A percentile compares a stretch with the other conserved stretches of the same genome.
These are phyloP conservation scores for Lachnellula suecica DNA, from an alignment of 2,329 filamentous ascomycete genomes.

Conservation along the genomic window DNA sequence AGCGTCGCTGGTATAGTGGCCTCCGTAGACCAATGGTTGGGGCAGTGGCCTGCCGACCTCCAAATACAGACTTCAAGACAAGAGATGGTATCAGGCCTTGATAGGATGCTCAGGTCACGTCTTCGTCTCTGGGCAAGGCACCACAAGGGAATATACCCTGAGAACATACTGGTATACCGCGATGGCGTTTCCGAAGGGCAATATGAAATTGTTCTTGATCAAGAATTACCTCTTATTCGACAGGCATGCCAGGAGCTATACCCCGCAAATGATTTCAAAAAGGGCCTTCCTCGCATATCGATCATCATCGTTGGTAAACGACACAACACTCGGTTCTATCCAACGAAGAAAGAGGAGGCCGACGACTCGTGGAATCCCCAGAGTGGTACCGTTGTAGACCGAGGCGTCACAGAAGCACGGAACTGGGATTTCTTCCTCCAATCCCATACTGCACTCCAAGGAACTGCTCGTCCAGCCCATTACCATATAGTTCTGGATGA, in stretches of 20 bases:
- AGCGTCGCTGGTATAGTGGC: conserved; percentile 80
- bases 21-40: conserved; percentile 64
- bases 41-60: conserved; percentile 73
- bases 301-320: conserved; percentile 82
- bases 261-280: conserved; percentile 20
- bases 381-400: conserved; percentile 79
- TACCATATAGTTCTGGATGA: conserved; percentile 72
- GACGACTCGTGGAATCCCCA: conserved; percentile 61
- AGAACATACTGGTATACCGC: conserved; percentile 78
- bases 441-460: conserved; percentile 76
- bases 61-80: conserved; percentile 61
- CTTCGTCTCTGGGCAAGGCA: conserved; percentile 61
- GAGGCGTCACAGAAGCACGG: conserved; percentile 70
- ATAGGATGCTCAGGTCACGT: conserved; percentile 60
- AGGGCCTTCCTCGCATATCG: conserved; percentile 57
- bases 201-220: conserved; percentile 63
- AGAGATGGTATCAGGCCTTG: conserved; percentile 63
- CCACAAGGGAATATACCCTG: conserved; percentile 33
- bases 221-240: conserved; percentile 65
- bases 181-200: conserved; percentile 87
- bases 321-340: conserved; percentile 84
- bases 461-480: conserved; percentile 78
- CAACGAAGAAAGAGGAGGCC: conserved; percentile 51
- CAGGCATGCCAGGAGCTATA: conserved; percentile 50
- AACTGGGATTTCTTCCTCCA: conserved; percentile 84